Base-by-base conservation (phyloP, 164 flowering plant genomes). In the Berberis vulgaris region DNA sequence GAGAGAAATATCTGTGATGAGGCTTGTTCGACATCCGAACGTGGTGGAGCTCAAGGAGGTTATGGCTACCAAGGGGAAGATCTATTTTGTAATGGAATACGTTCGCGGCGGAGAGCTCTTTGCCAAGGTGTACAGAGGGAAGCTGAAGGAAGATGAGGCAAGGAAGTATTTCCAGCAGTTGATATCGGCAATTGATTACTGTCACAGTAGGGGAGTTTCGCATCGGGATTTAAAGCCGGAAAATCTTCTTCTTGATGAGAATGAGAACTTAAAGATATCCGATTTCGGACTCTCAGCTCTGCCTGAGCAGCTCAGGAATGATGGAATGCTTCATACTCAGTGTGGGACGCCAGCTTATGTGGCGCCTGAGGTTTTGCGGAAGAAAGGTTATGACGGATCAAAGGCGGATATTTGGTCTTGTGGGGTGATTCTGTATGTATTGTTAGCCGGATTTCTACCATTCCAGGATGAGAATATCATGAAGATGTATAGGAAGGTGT, bases 271-370 rank as follows among this genome's bases (percentile, higher is more conserved):
- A 8, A 89, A 88, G 60, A 53, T 91, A 53, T 78, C 96, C 11
- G 97, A 91, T 67, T 91, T 91, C 53, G 97, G 97, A 1, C 68
- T 91, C 8, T 85, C 91, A 2, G 89, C 96, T 2, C 58, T 89
- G 68, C 87, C 91, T 52, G 92, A 82, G 68, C 92, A 89, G 56
- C 61, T 74, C 6, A 61, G 72, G 2, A 60, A 67, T 49, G 96
- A 87, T 62, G 95, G 95, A 4, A 77, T 91, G 7, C 77, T 91
- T 0, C 96, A 91, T 77, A 91, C 98, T 2, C 84, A 73, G 81
- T 91, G 98, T 49, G 98, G 98, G 0, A 89, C 96, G 1, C 94
- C 92, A 40, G 93, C 97, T 0, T 91, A 91, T 53, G 86, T 91
- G 1, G 91, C 96, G 38, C 97, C 96, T 45, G 97, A 91, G 76